These are phyloP conservation scores for Pseudocercospora cruenta DNA, from an alignment of 2,329 filamentous ascomycete species.

Conservation along the genomic window DNA sequence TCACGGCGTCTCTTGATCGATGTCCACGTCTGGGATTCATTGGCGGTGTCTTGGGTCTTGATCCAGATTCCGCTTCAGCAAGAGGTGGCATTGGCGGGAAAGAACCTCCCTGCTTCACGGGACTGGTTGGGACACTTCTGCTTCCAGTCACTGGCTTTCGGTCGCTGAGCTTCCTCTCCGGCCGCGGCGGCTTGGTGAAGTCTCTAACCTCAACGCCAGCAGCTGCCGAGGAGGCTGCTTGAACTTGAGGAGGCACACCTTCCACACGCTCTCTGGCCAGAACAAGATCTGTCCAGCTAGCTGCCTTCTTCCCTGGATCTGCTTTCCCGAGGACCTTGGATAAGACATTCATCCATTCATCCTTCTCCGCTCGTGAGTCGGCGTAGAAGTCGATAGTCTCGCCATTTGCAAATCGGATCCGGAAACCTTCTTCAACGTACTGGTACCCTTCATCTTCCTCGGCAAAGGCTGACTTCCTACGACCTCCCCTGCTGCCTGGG, in stretches of 20 bases:
- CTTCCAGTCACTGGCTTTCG: constrained; percentile 27
- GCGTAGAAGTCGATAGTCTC: constrained; percentile 99
- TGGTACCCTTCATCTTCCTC: constrained; percentile 99
- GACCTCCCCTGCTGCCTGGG: constrained; percentile 51
- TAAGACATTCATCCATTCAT: constrained; percentile 91
- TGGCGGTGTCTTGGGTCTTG: constrained; percentile 38
- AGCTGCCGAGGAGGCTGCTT: background rate
- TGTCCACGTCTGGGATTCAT: constrained; percentile 37
- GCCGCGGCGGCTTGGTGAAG: constrained; percentile 34
- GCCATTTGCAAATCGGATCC: constrained; percentile 96
- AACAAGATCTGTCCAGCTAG: constrained; percentile 63
- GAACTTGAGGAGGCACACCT: constrained; percentile 11
- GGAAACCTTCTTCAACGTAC: constrained; percentile 99
- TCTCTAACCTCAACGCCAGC: constrained; percentile 28
- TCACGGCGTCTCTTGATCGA: constrained; percentile 39
- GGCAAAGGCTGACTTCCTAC: constrained; percentile 91
- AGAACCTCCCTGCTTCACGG: constrained; percentile 27
- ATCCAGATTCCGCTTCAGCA: constrained; percentile 20
- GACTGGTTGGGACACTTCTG: constrained; percentile 34
- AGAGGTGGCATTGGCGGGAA: constrained; percentile 21
- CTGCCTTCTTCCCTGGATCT: constrained; percentile 52
- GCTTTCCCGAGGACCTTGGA: constrained; percentile 69
- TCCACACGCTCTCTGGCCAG: constrained; percentile 49
- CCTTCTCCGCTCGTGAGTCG: constrained; percentile 83
- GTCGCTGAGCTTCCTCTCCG: constrained; percentile 25